Base-by-base conservation (phyloP, 106 monocot species). In the Phalaenopsis equestris region DNA sequence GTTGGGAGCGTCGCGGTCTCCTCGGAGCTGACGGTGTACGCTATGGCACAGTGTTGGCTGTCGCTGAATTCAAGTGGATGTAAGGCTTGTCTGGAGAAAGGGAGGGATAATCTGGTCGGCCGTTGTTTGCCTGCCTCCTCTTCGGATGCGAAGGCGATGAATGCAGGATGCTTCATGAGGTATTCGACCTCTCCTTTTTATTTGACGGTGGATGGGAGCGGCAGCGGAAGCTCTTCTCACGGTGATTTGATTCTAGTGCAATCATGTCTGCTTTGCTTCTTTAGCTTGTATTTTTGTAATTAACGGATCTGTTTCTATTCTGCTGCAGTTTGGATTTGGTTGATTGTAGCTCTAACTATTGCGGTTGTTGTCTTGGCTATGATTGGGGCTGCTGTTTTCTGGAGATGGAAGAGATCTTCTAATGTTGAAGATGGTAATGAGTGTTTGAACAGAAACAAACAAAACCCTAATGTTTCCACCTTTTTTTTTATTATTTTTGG, bases 181-280 rank as follows among this genome's bases (percentile, higher is more conserved):
- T 91, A 91, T 83, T 91, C 91, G 6, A 84, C 82, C 67, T 43
- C 52, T 9, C 81, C 81, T n/a, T 91, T 91, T 80, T 91, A 88
- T 57, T 81, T 84, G 77, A 18, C 76, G 6, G 23, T 73, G 8
- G 52, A 30, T 11, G 24, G 56, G 2, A 57, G 47, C 73, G 83
- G 78, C 21, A 80, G 84, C 18, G 56, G 52, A 17, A 81, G 81
- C 43, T 77, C 84, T 83, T 76, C 82, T 75, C 78, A 18, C 8
- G 46, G 76, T 76, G 47, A 24, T 74, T 45, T 19, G 19, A n/a
- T 74, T 74, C 41, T 41, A 41, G 72, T 72, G 41, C 72, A 36
- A 72, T 49, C 76, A 6, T 61, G 5, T n/a, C 10, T 76, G 1
- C 11, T 76, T 76, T 68, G n/a, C 45, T 52, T 52, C 52, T 52